These are phyloP conservation scores for Beauveria sp. DNA, from an alignment of 2,329 filamentous ascomycete genomes.

Conservation along the genomic window DNA sequence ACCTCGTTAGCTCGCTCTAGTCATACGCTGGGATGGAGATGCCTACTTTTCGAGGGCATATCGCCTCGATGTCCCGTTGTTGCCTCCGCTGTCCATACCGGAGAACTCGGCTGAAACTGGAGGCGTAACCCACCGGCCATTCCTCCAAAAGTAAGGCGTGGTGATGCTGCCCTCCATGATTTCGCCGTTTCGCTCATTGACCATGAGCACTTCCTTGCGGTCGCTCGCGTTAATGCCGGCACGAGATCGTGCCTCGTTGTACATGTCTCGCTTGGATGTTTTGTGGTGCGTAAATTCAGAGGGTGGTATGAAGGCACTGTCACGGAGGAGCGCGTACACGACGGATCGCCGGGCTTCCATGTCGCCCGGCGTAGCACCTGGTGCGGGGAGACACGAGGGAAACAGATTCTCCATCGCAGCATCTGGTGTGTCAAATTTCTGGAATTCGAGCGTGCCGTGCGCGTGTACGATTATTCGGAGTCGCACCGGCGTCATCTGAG, in stretches of 20 bases:
- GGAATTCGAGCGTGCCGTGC: slow-evolving; percentile 39
- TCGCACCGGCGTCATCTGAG: slow-evolving; percentile 32
- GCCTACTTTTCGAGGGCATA: slow-evolving; percentile 68
- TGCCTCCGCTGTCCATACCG: slow-evolving; percentile 58
- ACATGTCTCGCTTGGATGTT: slow-evolving; percentile 67
- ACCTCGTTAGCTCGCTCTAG: not conserved
- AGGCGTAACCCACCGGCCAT: slow-evolving; percentile 73
- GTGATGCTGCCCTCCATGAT: slow-evolving; percentile 84
- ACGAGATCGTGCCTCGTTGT: slow-evolving; percentile 60
- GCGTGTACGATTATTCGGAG: slow-evolving; percentile 48
- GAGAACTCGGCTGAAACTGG: slow-evolving; percentile 40
- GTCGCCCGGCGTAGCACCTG: slow-evolving; percentile 19
- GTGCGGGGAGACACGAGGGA: slow-evolving; percentile 46
- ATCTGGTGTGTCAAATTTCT: slow-evolving; percentile 28
- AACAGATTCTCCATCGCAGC: slow-evolving; percentile 47
- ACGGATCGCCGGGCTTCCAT: slow-evolving; percentile 21
- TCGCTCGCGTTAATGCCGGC: slow-evolving; percentile 45
- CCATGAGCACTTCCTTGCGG: slow-evolving; percentile 65
- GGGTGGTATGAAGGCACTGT: slow-evolving; percentile 30
- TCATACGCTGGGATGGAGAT: not conserved
- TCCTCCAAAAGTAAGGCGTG: slow-evolving; percentile 72
- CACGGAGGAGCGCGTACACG: slow-evolving; percentile 37
- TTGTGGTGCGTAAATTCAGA: slow-evolving; percentile 77
- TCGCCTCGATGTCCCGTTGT: slow-evolving; percentile 71
- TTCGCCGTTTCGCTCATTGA: slow-evolving; percentile 50